Evolutionary conservation across 495 filamentous ascomycete genomes (phyloP).

Genomic region (Parathielavia hyrcaniae): DNA sequence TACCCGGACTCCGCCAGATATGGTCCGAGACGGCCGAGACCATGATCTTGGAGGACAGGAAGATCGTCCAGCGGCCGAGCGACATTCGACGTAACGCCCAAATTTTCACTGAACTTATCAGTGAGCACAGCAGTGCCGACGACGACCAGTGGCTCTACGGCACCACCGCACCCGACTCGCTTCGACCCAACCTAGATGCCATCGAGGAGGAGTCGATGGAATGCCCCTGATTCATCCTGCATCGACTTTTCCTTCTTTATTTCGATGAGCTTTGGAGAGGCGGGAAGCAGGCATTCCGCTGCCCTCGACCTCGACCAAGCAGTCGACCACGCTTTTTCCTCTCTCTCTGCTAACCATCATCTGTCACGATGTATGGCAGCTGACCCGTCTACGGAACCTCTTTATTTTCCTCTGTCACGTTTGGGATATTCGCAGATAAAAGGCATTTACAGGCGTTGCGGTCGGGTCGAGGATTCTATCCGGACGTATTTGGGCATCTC

Average conservation of each 20-base stretch:
- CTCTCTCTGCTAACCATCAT: neutral
- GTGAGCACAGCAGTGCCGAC: conserved; percentile 45
- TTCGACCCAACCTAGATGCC: conserved; percentile 42
- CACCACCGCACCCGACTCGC: conserved; percentile 37
- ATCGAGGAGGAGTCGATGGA: conserved; percentile 45
- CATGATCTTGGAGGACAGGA: conserved; percentile 45
- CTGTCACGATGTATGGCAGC: conserved; percentile 4
- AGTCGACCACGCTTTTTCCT: neutral
- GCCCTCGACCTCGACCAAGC: neutral
- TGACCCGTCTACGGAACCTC: neutral
- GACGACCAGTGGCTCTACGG: conserved; percentile 52
- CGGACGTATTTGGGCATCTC: conserved; percentile 5
- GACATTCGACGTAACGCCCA: conserved; percentile 50
- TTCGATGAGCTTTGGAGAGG: neutral
- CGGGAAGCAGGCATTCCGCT: neutral
- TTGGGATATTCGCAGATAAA: conserved; percentile 15
- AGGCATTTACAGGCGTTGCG: conserved; percentile 32
- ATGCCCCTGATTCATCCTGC: neutral
- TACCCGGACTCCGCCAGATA: conserved; percentile 45
- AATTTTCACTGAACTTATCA: conserved; percentile 48
- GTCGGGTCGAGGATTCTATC: neutral
- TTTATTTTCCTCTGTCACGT: conserved; percentile 18
- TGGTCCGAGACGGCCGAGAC: conserved; percentile 51
- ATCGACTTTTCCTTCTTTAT: neutral
- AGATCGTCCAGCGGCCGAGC: conserved; percentile 45